These are phyloP conservation scores for Brassica hybrid DNA, from an alignment of 441 rosid genomes.

Conservation along the genomic window DNA sequence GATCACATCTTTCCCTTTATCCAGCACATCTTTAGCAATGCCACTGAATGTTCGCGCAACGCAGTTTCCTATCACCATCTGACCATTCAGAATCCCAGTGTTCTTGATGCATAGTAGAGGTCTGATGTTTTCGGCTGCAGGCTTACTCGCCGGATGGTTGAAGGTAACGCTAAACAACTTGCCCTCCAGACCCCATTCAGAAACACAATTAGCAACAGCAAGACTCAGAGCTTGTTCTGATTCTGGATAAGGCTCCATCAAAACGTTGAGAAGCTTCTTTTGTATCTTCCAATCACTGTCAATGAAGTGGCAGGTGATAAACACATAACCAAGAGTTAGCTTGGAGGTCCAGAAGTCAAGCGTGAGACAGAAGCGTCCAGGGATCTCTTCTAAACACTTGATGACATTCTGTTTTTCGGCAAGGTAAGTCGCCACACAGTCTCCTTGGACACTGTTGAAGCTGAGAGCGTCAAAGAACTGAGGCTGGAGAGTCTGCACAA, in stretches of 20 bases:
- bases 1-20: constrained; percentile 57
- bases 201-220: constrained; percentile 81
- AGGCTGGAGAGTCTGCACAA: constrained; percentile 83
- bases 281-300: constrained; percentile 87
- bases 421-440: constrained; percentile 79
- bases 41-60: constrained; percentile 58
- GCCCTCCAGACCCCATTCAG: constrained; percentile 85
- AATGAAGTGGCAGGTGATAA: constrained; percentile 77
- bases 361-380: constrained; percentile 81
- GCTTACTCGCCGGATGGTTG: constrained; percentile 57
- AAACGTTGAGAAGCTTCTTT: constrained; percentile 73
- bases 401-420: constrained; percentile 80
- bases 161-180: constrained; percentile 74
- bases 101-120: constrained; percentile 72
- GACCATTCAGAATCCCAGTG: constrained; percentile 76
- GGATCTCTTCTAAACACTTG: constrained; percentile 66
- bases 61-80: constrained; percentile 72
- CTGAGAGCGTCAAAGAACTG: constrained; percentile 56
- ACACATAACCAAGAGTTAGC: constrained; percentile 71
- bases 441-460: constrained; percentile 85
- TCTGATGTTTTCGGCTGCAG: constrained; percentile 68
- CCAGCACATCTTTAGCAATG: constrained; percentile 63
- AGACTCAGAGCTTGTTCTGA: constrained; percentile 71
- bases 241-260: constrained; percentile 86
- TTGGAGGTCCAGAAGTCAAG: constrained; percentile 77